Percentiles rank a stretch among this genome's conserved stretches.
These are phyloP conservation scores for Ophiosphaerella herpotricha DNA, from an alignment of 2,329 filamentous ascomycete species.

Conservation along the genomic window DNA sequence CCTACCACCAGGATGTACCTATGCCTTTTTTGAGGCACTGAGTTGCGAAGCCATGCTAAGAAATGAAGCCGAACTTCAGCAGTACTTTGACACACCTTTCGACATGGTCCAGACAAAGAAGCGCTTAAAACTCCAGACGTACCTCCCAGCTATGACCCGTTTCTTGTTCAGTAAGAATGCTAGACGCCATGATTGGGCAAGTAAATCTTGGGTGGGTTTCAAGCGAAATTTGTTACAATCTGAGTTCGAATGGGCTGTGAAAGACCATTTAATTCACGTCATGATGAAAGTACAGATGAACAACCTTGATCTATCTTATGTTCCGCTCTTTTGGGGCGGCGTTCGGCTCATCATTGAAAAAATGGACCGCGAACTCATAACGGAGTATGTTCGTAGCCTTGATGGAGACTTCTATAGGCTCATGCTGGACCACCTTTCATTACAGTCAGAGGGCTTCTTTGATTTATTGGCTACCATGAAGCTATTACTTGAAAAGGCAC, in stretches of 20 bases:
- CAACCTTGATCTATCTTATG: constrained; percentile 56
- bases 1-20: constrained; percentile 65
- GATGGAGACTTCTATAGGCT: constrained; percentile 70
- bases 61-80: constrained; percentile 56
- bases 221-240: constrained; percentile 66
- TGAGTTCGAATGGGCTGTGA: constrained; percentile 88
- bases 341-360: constrained; percentile 74
- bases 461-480: constrained; percentile 73
- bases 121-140: constrained; percentile 75
- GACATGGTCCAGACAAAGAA: constrained; percentile 77
- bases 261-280: constrained; percentile 70
- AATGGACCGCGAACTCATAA: constrained; percentile 74
- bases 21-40: constrained; percentile 85
- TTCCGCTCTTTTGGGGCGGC: constrained; percentile 80
- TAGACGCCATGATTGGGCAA: constrained; percentile 69
- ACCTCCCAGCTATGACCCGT: constrained; percentile 78
- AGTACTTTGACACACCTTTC: constrained; percentile 82
- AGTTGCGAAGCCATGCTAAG: constrained; percentile 80
- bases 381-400: constrained; percentile 76
- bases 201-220: constrained; percentile 69
- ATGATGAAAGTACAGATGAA: constrained; percentile 66
- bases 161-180: constrained; percentile 80
- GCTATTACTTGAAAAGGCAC: constrained; percentile 72
- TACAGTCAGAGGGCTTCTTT: constrained; percentile 61
- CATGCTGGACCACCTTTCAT: constrained; percentile 66